Percentiles rank a stretch among this genome's conserved stretches.
phyloP scores from a whole-genome alignment of 768 basidiomycete species.

The Auriculariales sp. region DNA sequence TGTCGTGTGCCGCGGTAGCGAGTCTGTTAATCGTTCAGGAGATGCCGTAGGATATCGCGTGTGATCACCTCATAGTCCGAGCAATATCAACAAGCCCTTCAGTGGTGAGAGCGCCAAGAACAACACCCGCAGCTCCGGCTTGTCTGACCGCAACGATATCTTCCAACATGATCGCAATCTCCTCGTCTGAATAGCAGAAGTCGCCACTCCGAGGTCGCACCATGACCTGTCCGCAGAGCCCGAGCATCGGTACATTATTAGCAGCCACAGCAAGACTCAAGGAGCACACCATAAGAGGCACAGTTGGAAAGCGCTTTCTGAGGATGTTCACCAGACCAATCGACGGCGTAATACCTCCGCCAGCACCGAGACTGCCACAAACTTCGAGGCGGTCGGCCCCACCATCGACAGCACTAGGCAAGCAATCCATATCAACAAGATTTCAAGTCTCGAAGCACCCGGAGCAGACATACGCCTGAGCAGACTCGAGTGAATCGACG shows the following conservation, averaged over 20 bases:
- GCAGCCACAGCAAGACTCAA: too few species aligned
- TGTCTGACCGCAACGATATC: constrained; percentile 47
- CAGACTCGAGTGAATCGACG: constrained; percentile 63
- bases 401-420: constrained; percentile 45
- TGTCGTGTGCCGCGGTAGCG: constrained; percentile 38
- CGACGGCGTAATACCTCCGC: constrained; percentile 74
- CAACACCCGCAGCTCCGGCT: constrained; percentile 47
- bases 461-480: constrained; percentile 35
- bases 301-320: constrained; percentile 27
- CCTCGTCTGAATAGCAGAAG: constrained; percentile 54
- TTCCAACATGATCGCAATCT: constrained; percentile 59
- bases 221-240: constrained; percentile 43
- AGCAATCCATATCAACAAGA: background rate
- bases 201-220: constrained; percentile 68
- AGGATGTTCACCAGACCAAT: constrained; percentile 56
- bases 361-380: constrained; percentile 51
- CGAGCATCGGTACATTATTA: background rate
- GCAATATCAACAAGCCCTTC: constrained; percentile 46
- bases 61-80: constrained; percentile 37
- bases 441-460: background rate
- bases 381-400: constrained; percentile 69
- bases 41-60: background rate
- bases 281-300: constrained; percentile 51
- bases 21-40: constrained; percentile 23
- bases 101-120: constrained; percentile 45